phyloP scores from a whole-genome alignment of 2,329 filamentous ascomycete genomes.

The Tolypocladium amazonense region DNA sequence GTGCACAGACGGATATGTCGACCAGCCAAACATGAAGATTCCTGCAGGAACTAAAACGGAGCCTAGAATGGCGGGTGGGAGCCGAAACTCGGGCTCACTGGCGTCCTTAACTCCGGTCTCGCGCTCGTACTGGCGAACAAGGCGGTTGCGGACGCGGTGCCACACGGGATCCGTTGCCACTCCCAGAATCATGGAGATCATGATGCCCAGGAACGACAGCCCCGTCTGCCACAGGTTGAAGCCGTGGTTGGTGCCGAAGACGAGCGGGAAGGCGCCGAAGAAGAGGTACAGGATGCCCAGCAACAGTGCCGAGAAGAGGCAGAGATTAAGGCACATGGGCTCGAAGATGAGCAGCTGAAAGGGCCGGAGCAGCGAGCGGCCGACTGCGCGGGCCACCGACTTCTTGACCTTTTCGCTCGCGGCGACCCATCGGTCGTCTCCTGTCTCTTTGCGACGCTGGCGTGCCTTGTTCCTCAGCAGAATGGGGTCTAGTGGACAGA shows the following conservation, averaged over 20 bases:
- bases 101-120: conserved; percentile 41
- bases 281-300: conserved; percentile 83
- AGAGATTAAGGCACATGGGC: conserved; percentile 77
- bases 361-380: conserved; percentile 52
- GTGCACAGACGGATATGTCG: conserved; percentile 61
- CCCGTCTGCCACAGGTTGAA: conserved; percentile 74
- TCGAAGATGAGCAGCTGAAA: conserved; percentile 72
- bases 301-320: conserved; percentile 74
- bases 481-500: conserved; percentile 42
- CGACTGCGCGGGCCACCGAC: conserved; percentile 53
- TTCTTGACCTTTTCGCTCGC: conserved; percentile 64
- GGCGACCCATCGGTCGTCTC: conserved; percentile 66
- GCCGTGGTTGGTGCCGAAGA: conserved; percentile 64
- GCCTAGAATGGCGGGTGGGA: conserved; percentile 68
- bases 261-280: conserved; percentile 76
- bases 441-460: conserved; percentile 59
- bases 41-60: conserved; percentile 68
- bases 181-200: conserved; percentile 57
- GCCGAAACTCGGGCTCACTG: conserved; percentile 77
- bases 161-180: conserved; percentile 56
- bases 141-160: conserved; percentile 45
- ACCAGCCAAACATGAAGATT: conserved; percentile 86
- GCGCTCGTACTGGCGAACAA: conserved; percentile 42
- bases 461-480: conserved; percentile 64
- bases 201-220: conserved; percentile 64